Evolutionary conservation across 2,329 filamentous ascomycete species (phyloP).

Genomic region (Beauveria bassiana): DNA sequence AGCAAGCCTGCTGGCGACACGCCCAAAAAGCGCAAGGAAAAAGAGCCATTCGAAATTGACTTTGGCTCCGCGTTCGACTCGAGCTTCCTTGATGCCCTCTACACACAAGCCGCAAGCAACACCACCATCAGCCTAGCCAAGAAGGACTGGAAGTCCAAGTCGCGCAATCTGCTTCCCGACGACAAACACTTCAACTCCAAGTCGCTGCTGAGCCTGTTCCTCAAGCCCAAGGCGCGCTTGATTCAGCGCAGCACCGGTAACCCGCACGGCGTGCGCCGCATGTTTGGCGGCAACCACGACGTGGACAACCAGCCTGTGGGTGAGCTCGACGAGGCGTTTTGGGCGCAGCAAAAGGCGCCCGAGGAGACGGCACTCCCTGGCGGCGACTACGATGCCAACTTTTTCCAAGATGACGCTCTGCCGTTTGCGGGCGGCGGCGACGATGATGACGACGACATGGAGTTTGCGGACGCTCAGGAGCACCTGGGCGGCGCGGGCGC

Average conservation of each 20-base stretch:
- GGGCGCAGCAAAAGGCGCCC: constrained; percentile 66
- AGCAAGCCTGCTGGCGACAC: constrained; percentile 54
- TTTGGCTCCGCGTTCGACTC: constrained; percentile 70
- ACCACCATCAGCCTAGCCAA: constrained; percentile 79
- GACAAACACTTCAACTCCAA: constrained; percentile 98
- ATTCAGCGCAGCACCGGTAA: constrained; percentile 54
- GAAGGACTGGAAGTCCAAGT: constrained; percentile 92
- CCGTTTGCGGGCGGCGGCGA: constrained; percentile 55
- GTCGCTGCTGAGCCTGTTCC: constrained; percentile 79
- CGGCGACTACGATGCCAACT: constrained; percentile 92
- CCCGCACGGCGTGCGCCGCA: constrained; percentile 29
- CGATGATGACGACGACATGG: constrained; percentile 59
- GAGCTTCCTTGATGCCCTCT: constrained; percentile 65
- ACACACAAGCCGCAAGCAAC: constrained; percentile 74
- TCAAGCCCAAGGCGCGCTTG: constrained; percentile 87
- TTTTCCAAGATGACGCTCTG: constrained; percentile 85
- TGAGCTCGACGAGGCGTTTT: constrained; percentile 93
- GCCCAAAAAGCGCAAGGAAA: constrained; percentile 72
- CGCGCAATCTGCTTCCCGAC: constrained; percentile 85
- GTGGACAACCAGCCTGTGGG: constrained; percentile 50
- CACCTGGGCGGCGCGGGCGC: constrained; percentile 55
- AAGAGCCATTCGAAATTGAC: constrained; percentile 92
- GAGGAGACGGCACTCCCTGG: constrained; percentile 52
- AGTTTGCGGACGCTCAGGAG: constrained; percentile 75
- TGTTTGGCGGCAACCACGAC: constrained; percentile 33